Evolutionary conservation across 495 filamentous ascomycete species (phyloP), one percentile per base, ranked within the genome.

Genomic region (Friedmanniomyces endolithicus): DNA sequence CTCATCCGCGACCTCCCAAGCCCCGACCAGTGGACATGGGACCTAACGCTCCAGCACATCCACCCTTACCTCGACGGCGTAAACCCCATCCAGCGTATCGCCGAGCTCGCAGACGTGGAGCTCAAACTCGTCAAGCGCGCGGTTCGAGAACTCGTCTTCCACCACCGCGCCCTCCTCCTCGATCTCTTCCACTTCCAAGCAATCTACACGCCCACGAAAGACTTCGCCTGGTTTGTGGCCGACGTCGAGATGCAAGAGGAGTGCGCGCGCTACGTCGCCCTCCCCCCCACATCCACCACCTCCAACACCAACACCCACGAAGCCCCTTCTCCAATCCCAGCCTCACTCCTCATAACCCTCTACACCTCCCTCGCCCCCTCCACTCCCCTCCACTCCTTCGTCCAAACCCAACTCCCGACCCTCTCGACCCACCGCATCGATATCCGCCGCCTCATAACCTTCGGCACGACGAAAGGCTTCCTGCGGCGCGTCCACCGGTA

Each of bases 401-500:
- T 86, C 58, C 73, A 82, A 19, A 75, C 82, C 37, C 83, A 92
- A 70, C 75, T 74, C 53, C 76, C 78, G 24, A 71, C 82, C 23
- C 74, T 95, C 6, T 68, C 74, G 1, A 50, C 23, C 29, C 39
- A 3, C 12, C 76, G 81, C 61, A 78, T 98, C 57, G 92, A 98
- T 68, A 79, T 95, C 44, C 78, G 92, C 1, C 81, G 94, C 25
- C 84, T 98, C 55, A 85, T 98, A 55, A 90, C 90, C 33, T 97
- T 96, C 67, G 92, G 94, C 45, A 78, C 97, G 16, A 92, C 96
- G 62, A 95, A 97, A 68, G 89, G 90, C 3, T 84, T 94, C 58
- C 63, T 98, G n/a, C 95, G 95, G 68, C 79, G 92, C 17, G 84
- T 95, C 31, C 90, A 97, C 71, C 89, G 89, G 65, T 92, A 94